Conservation (phyloP, 441 rosid genomes). For the Erodium trifolium region DNA sequence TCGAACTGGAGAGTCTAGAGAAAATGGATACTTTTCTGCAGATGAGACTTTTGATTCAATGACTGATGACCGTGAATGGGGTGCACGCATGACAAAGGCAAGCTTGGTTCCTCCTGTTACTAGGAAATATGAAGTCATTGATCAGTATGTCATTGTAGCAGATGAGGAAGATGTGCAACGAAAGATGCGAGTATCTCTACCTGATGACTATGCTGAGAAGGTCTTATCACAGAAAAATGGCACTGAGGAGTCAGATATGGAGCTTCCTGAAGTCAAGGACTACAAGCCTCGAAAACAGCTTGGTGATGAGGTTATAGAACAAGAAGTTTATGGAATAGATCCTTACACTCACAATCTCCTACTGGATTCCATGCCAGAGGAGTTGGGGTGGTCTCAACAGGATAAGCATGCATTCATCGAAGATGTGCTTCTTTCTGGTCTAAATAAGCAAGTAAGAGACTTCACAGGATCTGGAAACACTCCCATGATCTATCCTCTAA, state of each 20-base stretch:
- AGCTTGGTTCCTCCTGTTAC: constrained; percentile 99
- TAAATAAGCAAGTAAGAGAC: constrained; percentile 78
- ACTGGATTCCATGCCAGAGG: constrained; percentile 98
- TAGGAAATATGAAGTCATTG: constrained; percentile 92
- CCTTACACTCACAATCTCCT: constrained; percentile 95
- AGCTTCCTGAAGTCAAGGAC: constrained; percentile 99
- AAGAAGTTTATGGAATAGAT: constrained; percentile 99
- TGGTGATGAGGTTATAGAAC: constrained; percentile 89
- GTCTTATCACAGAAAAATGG: constrained; percentile 86
- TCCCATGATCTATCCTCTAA: constrained; percentile 81
- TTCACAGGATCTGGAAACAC: constrained; percentile 88
- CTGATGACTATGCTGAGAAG: constrained; percentile 95
- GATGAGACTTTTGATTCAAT: constrained; percentile 59
- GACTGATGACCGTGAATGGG: constrained; percentile 97
- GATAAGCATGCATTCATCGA: constrained; percentile 86
- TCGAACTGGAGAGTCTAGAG: constrained; percentile 50
- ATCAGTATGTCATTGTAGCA: constrained; percentile 67
- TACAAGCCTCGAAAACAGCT: constrained; percentile 87
- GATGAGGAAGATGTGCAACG: constrained; percentile 86
- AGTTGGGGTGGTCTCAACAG: constrained; percentile 63
- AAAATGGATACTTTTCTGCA: constrained; percentile 44
- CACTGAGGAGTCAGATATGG: constrained; percentile 94
- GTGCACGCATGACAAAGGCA: constrained; percentile 99
- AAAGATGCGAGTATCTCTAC: constrained; percentile 89
- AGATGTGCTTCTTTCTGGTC: constrained; percentile 70